Base-by-base conservation (phyloP, 768 basidiomycete species). In the Pleurotus giganteus region DNA sequence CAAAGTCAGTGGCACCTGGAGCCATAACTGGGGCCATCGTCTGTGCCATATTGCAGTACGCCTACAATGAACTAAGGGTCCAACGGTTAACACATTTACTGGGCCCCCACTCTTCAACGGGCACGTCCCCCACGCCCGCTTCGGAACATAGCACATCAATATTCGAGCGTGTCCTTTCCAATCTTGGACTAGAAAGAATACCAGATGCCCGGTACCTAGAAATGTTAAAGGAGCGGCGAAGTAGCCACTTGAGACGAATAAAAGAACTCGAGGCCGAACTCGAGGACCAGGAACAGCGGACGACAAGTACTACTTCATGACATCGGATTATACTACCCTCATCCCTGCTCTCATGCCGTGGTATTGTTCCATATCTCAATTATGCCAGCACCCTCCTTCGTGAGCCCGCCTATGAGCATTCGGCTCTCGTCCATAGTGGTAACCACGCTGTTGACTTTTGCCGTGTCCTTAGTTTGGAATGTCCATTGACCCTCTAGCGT, bases 121-220 rank as follows among this genome's bases (percentile, higher is more conserved):
- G 52, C 60, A 64, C 55, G 57, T n/a, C 12, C 39, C 50, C 24
- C 50, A 56, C 15, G 3, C 58, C n/a, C 56, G 31, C 62, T 11
- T 27, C 47, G 39, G 23, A 56, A 53, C 57, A 31, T 52, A 63
- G 26, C 44, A 58, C 58, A 51, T 57, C 50, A 26, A 61, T 58
- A 39, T 57, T 47, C 46, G 72, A 82, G 44, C 72, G 73, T 8
- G 56, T 85, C 3, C 60, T 85, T 56, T 61, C 59, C 15, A 39
- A 68, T 4, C 59, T 89, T 34, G 83, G 87, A 1, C 64, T 90
- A 19, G 72, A 70, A 29, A 76, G 72, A 47, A 63, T 94, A 3
- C 78, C 89, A 4, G 84, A 94, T 58, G 86, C 92, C 45, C 86
- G 88, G 57, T 91, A 91, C 59, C 60, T 92, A 49, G 65, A 66